Evolutionary conservation across 768 basidiomycete genomes (phyloP).

Genomic region (Strobilomyces echinocephalus): DNA sequence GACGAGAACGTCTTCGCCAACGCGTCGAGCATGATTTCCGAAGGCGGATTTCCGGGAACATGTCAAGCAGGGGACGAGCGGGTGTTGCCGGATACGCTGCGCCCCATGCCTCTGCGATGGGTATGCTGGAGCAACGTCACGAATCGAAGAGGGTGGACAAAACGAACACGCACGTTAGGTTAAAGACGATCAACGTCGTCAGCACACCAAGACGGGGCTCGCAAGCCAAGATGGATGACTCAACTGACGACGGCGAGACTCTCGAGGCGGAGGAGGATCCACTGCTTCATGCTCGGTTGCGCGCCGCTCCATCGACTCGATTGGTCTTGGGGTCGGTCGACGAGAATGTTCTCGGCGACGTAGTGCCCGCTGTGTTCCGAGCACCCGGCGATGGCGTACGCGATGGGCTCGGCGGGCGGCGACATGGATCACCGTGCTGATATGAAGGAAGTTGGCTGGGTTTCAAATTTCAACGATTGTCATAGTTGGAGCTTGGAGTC

Average conservation of each 20-base stretch:
- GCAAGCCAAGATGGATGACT: conserved; percentile 22
- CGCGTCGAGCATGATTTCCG: conserved; percentile 44
- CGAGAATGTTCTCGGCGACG: conserved; percentile 62
- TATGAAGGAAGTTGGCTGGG: too few relatives aligned
- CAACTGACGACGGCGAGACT: conserved; percentile 61
- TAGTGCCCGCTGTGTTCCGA: conserved; percentile 73
- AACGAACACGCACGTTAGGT: too few relatives aligned
- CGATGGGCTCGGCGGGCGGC: conserved; percentile 21
- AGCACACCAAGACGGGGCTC: background rate
- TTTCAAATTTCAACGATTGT: too few relatives aligned
- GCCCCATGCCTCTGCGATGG: conserved; percentile 56
- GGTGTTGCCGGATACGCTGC: conserved; percentile 38
- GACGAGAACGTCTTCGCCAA: conserved; percentile 43
- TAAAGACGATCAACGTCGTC: background rate
- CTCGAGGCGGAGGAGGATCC: conserved; percentile 66
- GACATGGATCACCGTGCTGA: too few relatives aligned
- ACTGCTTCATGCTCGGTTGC: conserved; percentile 54
- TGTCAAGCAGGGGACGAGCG: conserved; percentile 52
- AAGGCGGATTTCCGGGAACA: conserved; percentile 67
- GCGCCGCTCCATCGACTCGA: conserved; percentile 75
- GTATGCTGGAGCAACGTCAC: conserved; percentile 38
- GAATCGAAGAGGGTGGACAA: conserved; percentile 29
- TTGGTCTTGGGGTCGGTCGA: conserved; percentile 47
- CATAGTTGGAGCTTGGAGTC: too few relatives aligned
- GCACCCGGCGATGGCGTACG: conserved; percentile 54